Evolutionary conservation across 768 basidiomycete species (phyloP), one percentile per base, ranked within the genome.

Genomic region (Suillus hirtellus): DNA sequence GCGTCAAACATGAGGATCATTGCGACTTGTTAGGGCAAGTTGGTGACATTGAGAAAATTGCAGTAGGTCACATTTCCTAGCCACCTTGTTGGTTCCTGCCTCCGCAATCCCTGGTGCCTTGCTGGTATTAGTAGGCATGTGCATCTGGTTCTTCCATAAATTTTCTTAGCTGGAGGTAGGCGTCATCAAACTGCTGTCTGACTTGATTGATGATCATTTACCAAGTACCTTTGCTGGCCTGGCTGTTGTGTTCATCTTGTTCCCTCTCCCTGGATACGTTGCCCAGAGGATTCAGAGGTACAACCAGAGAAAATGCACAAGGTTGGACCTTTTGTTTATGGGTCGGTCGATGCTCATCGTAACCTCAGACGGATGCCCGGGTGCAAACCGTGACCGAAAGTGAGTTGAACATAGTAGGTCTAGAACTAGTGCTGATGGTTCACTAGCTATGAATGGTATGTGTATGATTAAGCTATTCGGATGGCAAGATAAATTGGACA

Each of bases 391-490:
- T 89, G 47, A 84, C 86, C 4, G 88, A 89, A 76, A 79, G 85
- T 84, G 68, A 67, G 79, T 71, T 4, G 9, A 15, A 6, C 40
- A n/a, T 42, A n/a, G 10, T 6, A 11, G 10, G 15, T 14, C 68
- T 66, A 43, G 49, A 55, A n/a, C 46, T 49, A 27, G 59, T n/a
- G 55, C 38, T 49, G 24, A 46, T 55, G 60, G 50, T 21, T 35
- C 27, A 3, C 34, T 44, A 86, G 86, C 79, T 6, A 77, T 87
- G 69, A 82, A 81, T 60, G 82, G 85, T 21, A 72, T 88, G 17
- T 81, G 88, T 19, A 89, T 89, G 84, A 78, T 89, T 69, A 90
- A 91, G 73, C 75, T 90, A 46, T 90, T 92, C 67, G 89, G 81
- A 9, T 84, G 89, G 82, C 81, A 87, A 79, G 80, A 81, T 62